These are phyloP conservation scores for Claviceps quebecensis DNA, from an alignment of 2,329 filamentous ascomycete genomes.

Conservation along the genomic window DNA sequence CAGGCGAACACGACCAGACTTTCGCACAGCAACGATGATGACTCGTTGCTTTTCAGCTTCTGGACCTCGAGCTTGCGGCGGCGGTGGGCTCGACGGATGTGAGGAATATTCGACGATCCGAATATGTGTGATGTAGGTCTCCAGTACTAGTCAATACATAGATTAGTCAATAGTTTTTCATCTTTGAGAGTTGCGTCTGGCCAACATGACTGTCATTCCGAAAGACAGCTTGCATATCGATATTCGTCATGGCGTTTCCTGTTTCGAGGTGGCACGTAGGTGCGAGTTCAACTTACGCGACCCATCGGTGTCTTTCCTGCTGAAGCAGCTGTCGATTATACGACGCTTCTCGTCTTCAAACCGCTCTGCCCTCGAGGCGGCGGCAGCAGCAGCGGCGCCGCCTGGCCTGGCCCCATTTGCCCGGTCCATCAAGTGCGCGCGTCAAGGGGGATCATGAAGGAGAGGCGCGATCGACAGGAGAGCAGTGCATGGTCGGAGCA, in stretches of 20 bases:
- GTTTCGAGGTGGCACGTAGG: background rate
- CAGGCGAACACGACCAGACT: slow-evolving; percentile 82
- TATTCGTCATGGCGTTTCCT: background rate
- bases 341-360: slow-evolving; percentile 96
- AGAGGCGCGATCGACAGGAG: slow-evolving; percentile 1
- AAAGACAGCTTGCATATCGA: background rate
- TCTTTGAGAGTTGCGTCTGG: background rate
- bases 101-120: slow-evolving; percentile 75
- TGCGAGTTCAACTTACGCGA: slow-evolving; percentile 47
- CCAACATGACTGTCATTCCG: too few relatives aligned
- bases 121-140: slow-evolving; percentile 98
- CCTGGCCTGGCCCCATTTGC: slow-evolving; percentile 23
- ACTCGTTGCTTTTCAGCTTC: slow-evolving; percentile 76
- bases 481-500: slow-evolving; percentile 7
- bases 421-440: slow-evolving; percentile 22
- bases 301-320: slow-evolving; percentile 75
- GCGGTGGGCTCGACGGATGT: slow-evolving; percentile 72
- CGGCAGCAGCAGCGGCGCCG: slow-evolving; percentile 20
- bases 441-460: slow-evolving; percentile 9
- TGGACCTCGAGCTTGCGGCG: slow-evolving; percentile 55
- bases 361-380: slow-evolving; percentile 49
- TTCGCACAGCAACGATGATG: slow-evolving; percentile 86
- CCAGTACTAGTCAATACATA: slow-evolving; percentile 25
- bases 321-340: slow-evolving; percentile 90
- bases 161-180: slow-evolving; percentile 6